A percentile compares a stretch with the other conserved stretches of the same genome.
phyloP scores from a whole-genome alignment of 371 early-diverging fungal genomes.

The Mortierella sp. region DNA sequence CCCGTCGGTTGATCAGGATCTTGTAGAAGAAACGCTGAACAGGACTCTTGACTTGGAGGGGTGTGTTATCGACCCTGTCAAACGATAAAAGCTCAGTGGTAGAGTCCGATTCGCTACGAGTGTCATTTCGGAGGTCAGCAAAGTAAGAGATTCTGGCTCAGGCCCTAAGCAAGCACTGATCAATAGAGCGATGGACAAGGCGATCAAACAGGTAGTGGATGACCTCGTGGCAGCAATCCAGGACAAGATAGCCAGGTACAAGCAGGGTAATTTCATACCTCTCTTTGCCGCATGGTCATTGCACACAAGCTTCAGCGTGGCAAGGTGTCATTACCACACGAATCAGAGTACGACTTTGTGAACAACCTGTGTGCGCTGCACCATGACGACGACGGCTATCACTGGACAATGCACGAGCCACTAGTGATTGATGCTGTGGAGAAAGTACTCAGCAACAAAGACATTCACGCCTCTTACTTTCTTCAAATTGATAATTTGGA shows the following conservation, averaged over 20 bases:
- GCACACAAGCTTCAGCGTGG: slow-evolving; percentile 14
- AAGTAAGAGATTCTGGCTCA: background rate
- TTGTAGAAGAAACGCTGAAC: background rate
- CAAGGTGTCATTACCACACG: background rate
- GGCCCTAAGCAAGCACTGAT: slow-evolving; percentile 6
- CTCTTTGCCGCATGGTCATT: background rate
- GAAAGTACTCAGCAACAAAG: background rate
- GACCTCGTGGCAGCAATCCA: no score
- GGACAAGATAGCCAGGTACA: slow-evolving; percentile 1
- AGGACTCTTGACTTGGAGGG: slow-evolving; percentile 8
- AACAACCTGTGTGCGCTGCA: slow-evolving; percentile 9
- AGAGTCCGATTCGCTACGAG: slow-evolving; percentile 12
- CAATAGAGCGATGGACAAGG: background rate
- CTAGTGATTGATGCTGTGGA: slow-evolving; percentile 22
- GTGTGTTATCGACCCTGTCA: slow-evolving; percentile 13
- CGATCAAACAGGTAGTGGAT: background rate
- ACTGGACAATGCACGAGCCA: slow-evolving; percentile 24
- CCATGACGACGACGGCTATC: background rate
- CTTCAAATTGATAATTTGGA: slow-evolving; percentile 17
- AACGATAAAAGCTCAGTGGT: slow-evolving; percentile 15
- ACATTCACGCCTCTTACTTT: slow-evolving; percentile 5
- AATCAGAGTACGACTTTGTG: background rate
- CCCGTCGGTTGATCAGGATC: background rate
- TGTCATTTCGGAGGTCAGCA: slow-evolving; percentile 8
- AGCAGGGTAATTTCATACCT: background rate